These are phyloP conservation scores for Trichoderma polysporum DNA, from an alignment of 2,329 filamentous ascomycete species.

Conservation along the genomic window DNA sequence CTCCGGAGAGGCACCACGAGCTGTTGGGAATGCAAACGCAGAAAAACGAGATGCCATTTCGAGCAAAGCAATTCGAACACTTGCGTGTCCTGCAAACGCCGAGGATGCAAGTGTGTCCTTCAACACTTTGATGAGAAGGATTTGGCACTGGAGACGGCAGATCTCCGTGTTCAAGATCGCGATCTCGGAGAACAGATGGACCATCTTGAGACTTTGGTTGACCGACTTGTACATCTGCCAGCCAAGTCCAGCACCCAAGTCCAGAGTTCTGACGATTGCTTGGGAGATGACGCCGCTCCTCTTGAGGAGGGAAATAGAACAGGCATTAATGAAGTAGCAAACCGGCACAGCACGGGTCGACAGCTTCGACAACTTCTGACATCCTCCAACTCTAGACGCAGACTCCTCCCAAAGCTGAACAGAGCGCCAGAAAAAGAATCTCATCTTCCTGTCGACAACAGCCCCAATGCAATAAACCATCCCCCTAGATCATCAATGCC, in stretches of 20 bases:
- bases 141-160: background rate
- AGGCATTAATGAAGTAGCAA: background rate
- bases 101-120: background rate
- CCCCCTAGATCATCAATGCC: background rate
- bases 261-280: background rate
- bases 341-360: background rate
- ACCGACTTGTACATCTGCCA: background rate
- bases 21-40: conserved; percentile 12
- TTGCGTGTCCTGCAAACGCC: conserved; percentile 6
- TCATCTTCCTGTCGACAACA: background rate
- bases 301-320: background rate
- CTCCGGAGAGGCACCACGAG: conserved; percentile 8
- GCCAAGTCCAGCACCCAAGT: background rate
- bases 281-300: background rate
- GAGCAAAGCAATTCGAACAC: background rate
- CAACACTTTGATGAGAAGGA: background rate
- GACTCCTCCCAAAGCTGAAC: background rate
- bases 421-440: background rate
- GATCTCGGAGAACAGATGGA: background rate
- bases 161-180: background rate
- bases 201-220: background rate
- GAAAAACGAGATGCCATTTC: conserved; percentile 4
- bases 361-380: background rate
- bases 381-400: background rate
- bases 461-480: background rate